Evolutionary conservation across 768 basidiomycete species (phyloP).

Genomic region (Kwoniella dendrophila): DNA sequence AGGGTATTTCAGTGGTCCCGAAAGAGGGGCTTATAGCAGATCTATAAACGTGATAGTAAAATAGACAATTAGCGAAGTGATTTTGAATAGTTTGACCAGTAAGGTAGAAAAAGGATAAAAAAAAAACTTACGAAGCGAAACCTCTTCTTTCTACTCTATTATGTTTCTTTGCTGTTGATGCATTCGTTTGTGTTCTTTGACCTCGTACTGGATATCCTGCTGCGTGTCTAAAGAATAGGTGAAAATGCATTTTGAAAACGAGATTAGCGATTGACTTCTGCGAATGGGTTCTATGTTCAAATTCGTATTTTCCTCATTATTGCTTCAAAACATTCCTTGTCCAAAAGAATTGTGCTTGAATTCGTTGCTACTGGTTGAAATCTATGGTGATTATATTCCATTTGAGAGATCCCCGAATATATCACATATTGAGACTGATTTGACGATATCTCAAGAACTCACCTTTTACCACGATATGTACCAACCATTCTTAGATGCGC

Average conservation of each 20-base stretch:
- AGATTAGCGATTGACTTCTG: not conserved
- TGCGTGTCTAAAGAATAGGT: conserved; percentile 63
- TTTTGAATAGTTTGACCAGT: not conserved
- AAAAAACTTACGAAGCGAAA: conserved; percentile 46
- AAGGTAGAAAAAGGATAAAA: too few relatives aligned
- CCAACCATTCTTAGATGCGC: conserved; percentile 91
- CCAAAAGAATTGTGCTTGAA: too few relatives aligned
- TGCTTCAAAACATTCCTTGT: too few relatives aligned
- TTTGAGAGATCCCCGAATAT: too few relatives aligned
- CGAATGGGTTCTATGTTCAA: too few relatives aligned
- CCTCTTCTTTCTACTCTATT: conserved; percentile 75
- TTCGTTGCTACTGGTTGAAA: too few relatives aligned
- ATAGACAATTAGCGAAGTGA: not conserved
- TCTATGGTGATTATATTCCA: too few relatives aligned
- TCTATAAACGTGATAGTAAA: not conserved
- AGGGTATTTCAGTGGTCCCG: not conserved
- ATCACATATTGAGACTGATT: too few relatives aligned
- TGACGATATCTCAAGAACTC: conserved; percentile 17
- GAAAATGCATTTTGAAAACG: too few relatives aligned
- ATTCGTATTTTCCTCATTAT: too few relatives aligned
- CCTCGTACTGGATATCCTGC: conserved; percentile 92
- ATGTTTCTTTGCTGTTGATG: conserved; percentile 84
- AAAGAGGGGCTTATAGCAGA: not conserved
- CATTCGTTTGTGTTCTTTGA: conserved; percentile 88
- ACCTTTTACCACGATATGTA: conserved; percentile 83